These are phyloP conservation scores for Saccharomycopsis sp. DNA, from an alignment of 805 yeast species.

Conservation along the genomic window DNA sequence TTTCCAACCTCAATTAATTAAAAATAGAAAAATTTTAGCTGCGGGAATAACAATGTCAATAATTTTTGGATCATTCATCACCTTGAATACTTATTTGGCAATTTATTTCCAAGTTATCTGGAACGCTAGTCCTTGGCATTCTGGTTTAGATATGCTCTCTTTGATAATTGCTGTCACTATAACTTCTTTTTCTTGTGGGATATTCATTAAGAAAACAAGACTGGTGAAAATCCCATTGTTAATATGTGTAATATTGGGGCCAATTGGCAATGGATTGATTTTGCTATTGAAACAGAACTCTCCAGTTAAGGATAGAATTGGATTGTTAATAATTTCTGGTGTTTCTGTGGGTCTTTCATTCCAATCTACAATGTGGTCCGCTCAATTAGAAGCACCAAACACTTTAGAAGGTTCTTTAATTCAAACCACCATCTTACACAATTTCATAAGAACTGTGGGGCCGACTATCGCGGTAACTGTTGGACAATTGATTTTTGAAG, in stretches of 20 bases:
- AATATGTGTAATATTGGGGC: neutral
- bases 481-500: neutral
- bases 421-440: slow-evolving; percentile 39
- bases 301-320: slow-evolving; percentile 31
- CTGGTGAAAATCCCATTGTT: slow-evolving; percentile 34
- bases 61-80: slow-evolving; percentile 4
- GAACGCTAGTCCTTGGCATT: slow-evolving; percentile 33
- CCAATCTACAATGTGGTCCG: slow-evolving; percentile 35
- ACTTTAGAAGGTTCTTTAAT: slow-evolving; percentile 40
- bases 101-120: slow-evolving; percentile 39
- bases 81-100: slow-evolving; percentile 25
- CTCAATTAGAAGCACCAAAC: slow-evolving; percentile 46
- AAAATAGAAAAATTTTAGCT: neutral
- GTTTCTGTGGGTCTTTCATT: slow-evolving; percentile 37
- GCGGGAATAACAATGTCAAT: neutral
- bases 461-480: neutral
- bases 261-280: neutral
- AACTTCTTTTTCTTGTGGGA: slow-evolving; percentile 31
- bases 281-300: neutral
- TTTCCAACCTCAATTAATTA: slow-evolving; percentile 26
- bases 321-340: slow-evolving; percentile 42
- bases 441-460: slow-evolving; percentile 40
- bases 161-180: slow-evolving; percentile 33
- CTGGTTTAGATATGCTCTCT: slow-evolving; percentile 41
- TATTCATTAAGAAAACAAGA: slow-evolving; percentile 31